phyloP scores from a whole-genome alignment of 2,329 filamentous ascomycete species.

The Calonectria pauciramosa region DNA sequence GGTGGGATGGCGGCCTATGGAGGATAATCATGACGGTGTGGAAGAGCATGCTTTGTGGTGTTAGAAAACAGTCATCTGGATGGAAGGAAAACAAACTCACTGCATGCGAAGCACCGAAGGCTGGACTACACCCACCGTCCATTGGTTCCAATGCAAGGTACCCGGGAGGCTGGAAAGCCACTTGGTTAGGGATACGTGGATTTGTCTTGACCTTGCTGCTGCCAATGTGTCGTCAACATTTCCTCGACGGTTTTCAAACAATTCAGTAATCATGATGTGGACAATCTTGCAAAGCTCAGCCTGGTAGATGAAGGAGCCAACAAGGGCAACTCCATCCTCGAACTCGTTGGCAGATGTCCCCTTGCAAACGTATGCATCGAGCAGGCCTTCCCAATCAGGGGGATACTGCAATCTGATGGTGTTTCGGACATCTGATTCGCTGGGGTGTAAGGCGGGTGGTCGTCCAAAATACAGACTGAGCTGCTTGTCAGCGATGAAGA shows the following conservation, averaged over 20 bases:
- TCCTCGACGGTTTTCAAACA: conserved; percentile 62
- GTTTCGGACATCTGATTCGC: conserved; percentile 63
- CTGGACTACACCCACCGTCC: conserved; percentile 62
- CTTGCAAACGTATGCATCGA: conserved; percentile 62
- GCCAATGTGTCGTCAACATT: conserved; percentile 57
- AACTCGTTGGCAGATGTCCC: conserved; percentile 59
- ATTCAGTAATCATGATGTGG: conserved; percentile 63
- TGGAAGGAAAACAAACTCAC: conserved; percentile 40
- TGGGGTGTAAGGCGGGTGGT: conserved; percentile 63
- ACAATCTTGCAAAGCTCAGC: conserved; percentile 64
- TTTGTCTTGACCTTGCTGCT: conserved; percentile 58
- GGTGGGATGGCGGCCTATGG: conserved; percentile 61
- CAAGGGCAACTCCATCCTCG: conserved; percentile 60
- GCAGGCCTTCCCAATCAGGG: conserved; percentile 60
- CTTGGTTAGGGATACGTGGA: conserved; percentile 61
- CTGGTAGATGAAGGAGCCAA: conserved; percentile 61
- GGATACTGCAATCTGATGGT: conserved; percentile 64
- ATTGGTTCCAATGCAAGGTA: conserved; percentile 65
- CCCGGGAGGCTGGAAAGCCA: conserved; percentile 62
- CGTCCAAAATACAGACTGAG: conserved; percentile 65
- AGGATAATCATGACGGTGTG: conserved; percentile 67
- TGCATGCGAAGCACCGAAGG: conserved; percentile 63
- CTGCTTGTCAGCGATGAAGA: conserved; percentile 65
- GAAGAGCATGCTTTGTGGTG: conserved; percentile 56
- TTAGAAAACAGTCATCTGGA: conserved; percentile 30